Percentiles rank a stretch among this genome's conserved stretches.
Conservation (phyloP, 106 monocot genomes). For the Alisma plantagoaquatica region DNA sequence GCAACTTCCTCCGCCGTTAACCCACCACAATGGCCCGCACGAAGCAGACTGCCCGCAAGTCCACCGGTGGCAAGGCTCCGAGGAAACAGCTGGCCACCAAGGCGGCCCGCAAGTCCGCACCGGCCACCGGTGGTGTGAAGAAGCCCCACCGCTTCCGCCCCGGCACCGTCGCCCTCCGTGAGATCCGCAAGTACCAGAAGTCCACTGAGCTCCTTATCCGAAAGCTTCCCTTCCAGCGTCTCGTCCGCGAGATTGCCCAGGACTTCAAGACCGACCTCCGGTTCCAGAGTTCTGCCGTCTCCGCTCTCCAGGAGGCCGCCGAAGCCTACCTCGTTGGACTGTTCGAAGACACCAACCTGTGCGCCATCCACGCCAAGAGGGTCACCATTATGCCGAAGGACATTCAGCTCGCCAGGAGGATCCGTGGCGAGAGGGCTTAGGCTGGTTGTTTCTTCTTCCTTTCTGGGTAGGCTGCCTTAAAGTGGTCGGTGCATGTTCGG, state of each 20-base stretch:
- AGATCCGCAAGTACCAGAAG: slow-evolving; percentile 55
- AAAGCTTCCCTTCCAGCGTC: slow-evolving; percentile 41
- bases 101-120: slow-evolving; percentile 10
- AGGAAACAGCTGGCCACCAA: slow-evolving; percentile 16
- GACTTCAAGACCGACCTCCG: slow-evolving; percentile 59
- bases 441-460: too few species aligned
- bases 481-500: too few species aligned
- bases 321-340: slow-evolving; percentile 68
- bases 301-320: slow-evolving; percentile 62
- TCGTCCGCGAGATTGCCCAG: slow-evolving; percentile 57
- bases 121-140: slow-evolving; percentile 14
- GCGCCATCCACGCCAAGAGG: slow-evolving; percentile 69
- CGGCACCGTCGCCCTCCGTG: slow-evolving; percentile 14
- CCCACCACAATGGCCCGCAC: slow-evolving; percentile 3
- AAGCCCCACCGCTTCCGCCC: slow-evolving; percentile 15
- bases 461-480: too few species aligned
- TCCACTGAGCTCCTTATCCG: slow-evolving; percentile 43
- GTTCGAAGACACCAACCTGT: slow-evolving; percentile 72
- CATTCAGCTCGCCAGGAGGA: slow-evolving; percentile 59
- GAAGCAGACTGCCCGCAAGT: slow-evolving; percentile 16
- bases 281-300: slow-evolving; percentile 56
- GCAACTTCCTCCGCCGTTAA: too few species aligned
- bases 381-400: slow-evolving; percentile 86
- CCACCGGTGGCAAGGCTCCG: slow-evolving; percentile 17
- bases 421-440: slow-evolving; percentile 42